These are phyloP conservation scores for Globisporangium solare DNA, from an alignment of 352 stramenopile genomes.

Conservation along the genomic window DNA sequence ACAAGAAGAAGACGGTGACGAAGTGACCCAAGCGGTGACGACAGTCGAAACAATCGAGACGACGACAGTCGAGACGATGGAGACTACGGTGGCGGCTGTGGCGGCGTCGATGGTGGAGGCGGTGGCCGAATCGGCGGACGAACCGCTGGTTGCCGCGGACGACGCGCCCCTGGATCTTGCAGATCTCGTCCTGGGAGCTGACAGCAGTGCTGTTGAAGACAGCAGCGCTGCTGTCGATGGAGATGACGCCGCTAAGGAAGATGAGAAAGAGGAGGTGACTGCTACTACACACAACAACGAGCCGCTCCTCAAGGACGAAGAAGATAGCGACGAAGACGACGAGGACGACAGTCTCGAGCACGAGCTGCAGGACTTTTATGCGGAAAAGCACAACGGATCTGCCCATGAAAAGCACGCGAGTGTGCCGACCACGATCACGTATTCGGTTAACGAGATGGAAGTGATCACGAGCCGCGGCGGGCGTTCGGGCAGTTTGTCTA, in stretches of 20 bases:
- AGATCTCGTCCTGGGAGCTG: conserved; percentile 19
- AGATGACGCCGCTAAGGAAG: no score
- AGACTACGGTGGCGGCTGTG: background rate
- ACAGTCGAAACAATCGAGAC: background rate
- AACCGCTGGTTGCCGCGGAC: background rate
- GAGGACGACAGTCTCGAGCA: conserved; percentile 18
- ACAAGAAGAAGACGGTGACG: background rate
- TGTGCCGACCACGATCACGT: conserved; percentile 64
- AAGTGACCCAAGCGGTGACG: background rate
- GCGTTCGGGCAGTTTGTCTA: conserved; percentile 65
- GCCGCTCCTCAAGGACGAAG: conserved; percentile 16
- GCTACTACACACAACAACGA: conserved; percentile 25
- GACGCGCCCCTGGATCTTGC: conserved; percentile 12
- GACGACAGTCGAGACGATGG: conserved; percentile 2
- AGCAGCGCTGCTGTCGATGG: conserved; percentile 6
- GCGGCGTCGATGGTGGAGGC: background rate
- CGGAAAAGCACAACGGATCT: conserved; percentile 4
- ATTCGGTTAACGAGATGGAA: conserved; percentile 82
- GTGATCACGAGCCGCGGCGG: conserved; percentile 73
- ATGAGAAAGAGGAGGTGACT: no score
- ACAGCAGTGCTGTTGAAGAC: conserved; percentile 21
- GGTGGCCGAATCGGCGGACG: background rate
- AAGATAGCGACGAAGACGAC: conserved; percentile 3
- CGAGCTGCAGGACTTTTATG: conserved; percentile 19
- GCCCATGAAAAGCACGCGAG: conserved; percentile 6